These are phyloP conservation scores for Annulohypoxylon nitens DNA, from an alignment of 495 filamentous ascomycete genomes.

Conservation along the genomic window DNA sequence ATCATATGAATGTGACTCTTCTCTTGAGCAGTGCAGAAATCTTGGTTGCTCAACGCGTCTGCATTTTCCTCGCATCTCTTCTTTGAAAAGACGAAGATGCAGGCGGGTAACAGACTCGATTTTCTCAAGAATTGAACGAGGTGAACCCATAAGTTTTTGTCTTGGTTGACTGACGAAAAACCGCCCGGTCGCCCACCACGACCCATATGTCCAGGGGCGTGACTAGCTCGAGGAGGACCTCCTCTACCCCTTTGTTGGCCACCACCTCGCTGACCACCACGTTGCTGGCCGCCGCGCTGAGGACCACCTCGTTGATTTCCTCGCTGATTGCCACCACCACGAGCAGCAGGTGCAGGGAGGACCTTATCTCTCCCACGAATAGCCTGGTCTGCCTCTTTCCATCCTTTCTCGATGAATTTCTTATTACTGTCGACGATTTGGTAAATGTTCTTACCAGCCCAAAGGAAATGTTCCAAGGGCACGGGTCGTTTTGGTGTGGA, in stretches of 20 bases:
- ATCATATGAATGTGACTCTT: slow-evolving; percentile 98
- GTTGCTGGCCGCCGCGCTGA: slow-evolving; percentile 62
- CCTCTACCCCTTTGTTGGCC: slow-evolving; percentile 68
- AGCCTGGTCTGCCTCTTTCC: slow-evolving; percentile 92
- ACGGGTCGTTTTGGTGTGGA: slow-evolving; percentile 96
- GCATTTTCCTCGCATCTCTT: slow-evolving; percentile 97
- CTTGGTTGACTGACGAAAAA: slow-evolving; percentile 88
- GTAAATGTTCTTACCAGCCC: slow-evolving; percentile 90
- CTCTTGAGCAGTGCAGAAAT: slow-evolving; percentile 91
- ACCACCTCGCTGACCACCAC: slow-evolving; percentile 69
- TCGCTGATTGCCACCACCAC: slow-evolving; percentile 67
- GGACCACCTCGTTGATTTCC: slow-evolving; percentile 68
- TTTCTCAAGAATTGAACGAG: slow-evolving; percentile 91
- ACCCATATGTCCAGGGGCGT: slow-evolving; percentile 83
- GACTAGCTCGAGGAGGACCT: slow-evolving; percentile 69
- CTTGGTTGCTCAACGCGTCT: slow-evolving; percentile 91
- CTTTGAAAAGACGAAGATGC: slow-evolving; percentile 99
- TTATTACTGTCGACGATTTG: slow-evolving; percentile 96
- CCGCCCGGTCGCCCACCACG: slow-evolving; percentile 84
- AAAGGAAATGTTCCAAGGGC: slow-evolving; percentile 94
- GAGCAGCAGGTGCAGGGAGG: slow-evolving; percentile 61
- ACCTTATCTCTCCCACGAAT: slow-evolving; percentile 84
- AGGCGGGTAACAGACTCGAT: slow-evolving; percentile 85
- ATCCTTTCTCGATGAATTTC: slow-evolving; percentile 87
- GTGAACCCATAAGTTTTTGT: slow-evolving; percentile 97